phyloP scores from a whole-genome alignment of 1,139 yeast species.

The Candida sp. region DNA sequence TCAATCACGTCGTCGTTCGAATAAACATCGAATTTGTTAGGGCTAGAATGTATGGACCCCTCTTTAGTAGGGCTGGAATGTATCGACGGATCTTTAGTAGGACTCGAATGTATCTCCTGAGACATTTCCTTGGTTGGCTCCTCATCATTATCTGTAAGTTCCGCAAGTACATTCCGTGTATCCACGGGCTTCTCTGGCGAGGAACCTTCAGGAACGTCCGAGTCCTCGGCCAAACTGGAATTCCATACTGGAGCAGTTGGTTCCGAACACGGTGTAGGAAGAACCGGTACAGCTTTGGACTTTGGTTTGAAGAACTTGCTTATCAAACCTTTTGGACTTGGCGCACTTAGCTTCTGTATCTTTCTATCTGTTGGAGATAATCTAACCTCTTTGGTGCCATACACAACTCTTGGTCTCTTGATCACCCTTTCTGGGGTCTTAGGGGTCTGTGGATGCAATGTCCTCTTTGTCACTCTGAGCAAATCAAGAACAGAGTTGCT shows the following conservation, averaged over 20 bases:
- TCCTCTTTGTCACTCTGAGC: conserved; percentile 7
- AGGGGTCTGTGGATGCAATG: neutral
- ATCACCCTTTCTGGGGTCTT: conserved; percentile 6
- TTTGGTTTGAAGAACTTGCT: conserved; percentile 17
- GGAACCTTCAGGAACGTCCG: conserved; percentile 36
- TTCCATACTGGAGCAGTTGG: conserved; percentile 10
- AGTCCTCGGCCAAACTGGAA: conserved; percentile 34
- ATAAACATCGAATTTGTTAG: conserved; percentile 16
- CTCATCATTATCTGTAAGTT: conserved; percentile 25
- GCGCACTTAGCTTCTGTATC: conserved; percentile 8
- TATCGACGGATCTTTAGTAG: neutral
- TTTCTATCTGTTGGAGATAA: conserved; percentile 16
- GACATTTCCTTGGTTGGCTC: neutral
- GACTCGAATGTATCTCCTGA: neutral
- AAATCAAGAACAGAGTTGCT: conserved; percentile 14
- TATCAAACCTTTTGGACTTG: conserved; percentile 9
- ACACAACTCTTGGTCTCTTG: conserved; percentile 8
- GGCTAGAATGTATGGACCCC: neutral
- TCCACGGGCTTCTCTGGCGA: conserved; percentile 17
- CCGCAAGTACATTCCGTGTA: conserved; percentile 20
- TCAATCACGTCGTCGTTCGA: conserved; percentile 46
- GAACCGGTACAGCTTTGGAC: neutral
- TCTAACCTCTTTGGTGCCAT: conserved; percentile 3
- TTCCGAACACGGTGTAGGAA: neutral
- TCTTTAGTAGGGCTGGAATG: neutral